Conservation (phyloP, 768 basidiomycete species). For the Gloeophyllum trabeum region DNA sequence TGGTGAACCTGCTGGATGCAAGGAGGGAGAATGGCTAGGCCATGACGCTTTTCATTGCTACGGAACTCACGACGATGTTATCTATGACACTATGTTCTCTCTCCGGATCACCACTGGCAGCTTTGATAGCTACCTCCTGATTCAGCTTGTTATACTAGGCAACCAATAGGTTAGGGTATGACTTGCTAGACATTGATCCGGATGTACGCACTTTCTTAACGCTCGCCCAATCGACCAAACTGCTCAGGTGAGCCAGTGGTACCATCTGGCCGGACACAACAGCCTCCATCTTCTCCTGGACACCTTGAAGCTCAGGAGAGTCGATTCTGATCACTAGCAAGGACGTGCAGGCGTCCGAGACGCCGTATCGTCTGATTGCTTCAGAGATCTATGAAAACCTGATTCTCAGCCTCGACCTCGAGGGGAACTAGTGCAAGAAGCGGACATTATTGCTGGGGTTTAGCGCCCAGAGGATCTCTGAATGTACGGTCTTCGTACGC, state of each 20-base stretch:
- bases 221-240: constrained; percentile 56
- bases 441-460: constrained; percentile 80
- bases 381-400: constrained; percentile 64
- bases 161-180: constrained; percentile 28
- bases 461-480: constrained; percentile 81
- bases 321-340: constrained; percentile 67
- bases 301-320: constrained; percentile 24
- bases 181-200: constrained; percentile 10
- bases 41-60: constrained; percentile 71
- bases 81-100: constrained; percentile 36
- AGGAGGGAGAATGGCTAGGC: too few species aligned
- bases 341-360: constrained; percentile 52
- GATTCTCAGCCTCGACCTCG: neutral
- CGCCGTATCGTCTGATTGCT: constrained; percentile 75
- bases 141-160: constrained; percentile 64
- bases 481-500: constrained; percentile 81
- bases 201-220: constrained; percentile 53
- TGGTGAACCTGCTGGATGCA: too few species aligned
- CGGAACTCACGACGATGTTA: constrained; percentile 63
- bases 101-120: constrained; percentile 18
- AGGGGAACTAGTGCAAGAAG: neutral
- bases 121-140: constrained; percentile 31
- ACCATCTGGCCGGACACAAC: constrained; percentile 49
- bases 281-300: constrained; percentile 40
- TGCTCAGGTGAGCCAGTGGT: constrained; percentile 29